Percentiles rank a stretch among this genome's conserved stretches.
Conservation (phyloP, 139 green algal species). For the Gonium pectorale region DNA sequence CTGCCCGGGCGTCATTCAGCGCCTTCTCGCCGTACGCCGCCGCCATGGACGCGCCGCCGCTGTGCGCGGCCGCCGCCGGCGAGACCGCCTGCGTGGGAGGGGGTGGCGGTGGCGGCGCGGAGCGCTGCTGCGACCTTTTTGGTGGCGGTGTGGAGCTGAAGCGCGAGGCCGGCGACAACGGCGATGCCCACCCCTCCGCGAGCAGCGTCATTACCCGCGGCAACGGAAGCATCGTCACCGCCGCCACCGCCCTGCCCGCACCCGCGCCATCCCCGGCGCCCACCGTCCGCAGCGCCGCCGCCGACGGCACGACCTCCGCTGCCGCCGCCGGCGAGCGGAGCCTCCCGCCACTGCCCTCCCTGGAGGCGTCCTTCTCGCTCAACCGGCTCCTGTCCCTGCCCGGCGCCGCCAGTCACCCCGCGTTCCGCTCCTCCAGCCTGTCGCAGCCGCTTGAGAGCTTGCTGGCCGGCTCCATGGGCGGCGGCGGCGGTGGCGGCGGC, state of each 20-base stretch:
- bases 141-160: too few species aligned
- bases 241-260: neutral
- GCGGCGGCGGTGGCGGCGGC: neutral
- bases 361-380: neutral
- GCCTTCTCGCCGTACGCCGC: conserved; percentile 13
- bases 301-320: neutral
- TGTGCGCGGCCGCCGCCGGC: too few species aligned
- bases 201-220: neutral
- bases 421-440: neutral
- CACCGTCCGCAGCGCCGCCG: neutral
- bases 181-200: neutral
- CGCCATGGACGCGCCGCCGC: too few species aligned
- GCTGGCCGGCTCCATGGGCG: neutral
- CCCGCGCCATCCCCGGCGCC: neutral
- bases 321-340: neutral
- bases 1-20: neutral
- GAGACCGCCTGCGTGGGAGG: too few species aligned
- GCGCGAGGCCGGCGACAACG: neutral
- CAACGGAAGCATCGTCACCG: neutral
- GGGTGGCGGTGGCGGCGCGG: too few species aligned
- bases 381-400: conserved; percentile 2
- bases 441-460: neutral
- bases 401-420: too few species aligned
- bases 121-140: too few species aligned
- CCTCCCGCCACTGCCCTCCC: conserved; percentile 6